Conservation (phyloP, 179 eudicot species). For the Patellifolia procumbens region DNA sequence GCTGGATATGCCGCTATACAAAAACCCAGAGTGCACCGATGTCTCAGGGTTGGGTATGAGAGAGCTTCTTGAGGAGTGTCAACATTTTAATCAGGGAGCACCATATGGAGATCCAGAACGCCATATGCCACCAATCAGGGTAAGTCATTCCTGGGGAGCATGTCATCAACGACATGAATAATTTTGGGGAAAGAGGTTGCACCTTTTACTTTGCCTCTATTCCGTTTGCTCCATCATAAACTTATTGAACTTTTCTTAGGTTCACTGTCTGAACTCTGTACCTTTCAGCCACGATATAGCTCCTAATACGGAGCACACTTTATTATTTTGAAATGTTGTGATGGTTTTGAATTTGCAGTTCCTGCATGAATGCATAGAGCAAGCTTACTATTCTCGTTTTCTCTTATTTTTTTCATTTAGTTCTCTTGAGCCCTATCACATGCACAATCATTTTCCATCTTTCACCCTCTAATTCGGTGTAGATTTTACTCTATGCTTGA, state of each 20-base stretch:
- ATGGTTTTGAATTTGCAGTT: neutral
- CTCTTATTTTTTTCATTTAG: neutral
- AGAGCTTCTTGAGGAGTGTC: conserved; percentile 47
- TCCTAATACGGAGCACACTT: neutral
- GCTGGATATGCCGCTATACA: conserved; percentile 39
- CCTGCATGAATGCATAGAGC: neutral
- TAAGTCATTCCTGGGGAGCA: conserved; percentile 23
- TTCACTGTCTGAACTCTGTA: conserved; percentile 5
- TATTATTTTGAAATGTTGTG: neutral
- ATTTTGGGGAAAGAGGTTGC: too few species aligned
- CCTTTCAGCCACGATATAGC: neutral
- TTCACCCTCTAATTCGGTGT: neutral
- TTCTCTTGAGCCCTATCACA: neutral
- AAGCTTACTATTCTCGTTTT: neutral
- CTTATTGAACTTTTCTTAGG: neutral
- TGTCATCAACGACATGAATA: too few species aligned
- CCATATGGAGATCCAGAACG: conserved; percentile 40
- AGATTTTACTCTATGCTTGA: neutral
- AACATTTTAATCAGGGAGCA: conserved; percentile 37
- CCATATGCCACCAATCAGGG: conserved; percentile 50
- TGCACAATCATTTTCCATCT: neutral
- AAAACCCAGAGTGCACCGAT: conserved; percentile 30
- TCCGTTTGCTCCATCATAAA: neutral
- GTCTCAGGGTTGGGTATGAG: conserved; percentile 50
- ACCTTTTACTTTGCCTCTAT: neutral